Percentiles rank a stretch among this genome's conserved stretches.
Conservation (phyloP, 2,329 filamentous ascomycete genomes). For the Dothideomycetes sp. region DNA sequence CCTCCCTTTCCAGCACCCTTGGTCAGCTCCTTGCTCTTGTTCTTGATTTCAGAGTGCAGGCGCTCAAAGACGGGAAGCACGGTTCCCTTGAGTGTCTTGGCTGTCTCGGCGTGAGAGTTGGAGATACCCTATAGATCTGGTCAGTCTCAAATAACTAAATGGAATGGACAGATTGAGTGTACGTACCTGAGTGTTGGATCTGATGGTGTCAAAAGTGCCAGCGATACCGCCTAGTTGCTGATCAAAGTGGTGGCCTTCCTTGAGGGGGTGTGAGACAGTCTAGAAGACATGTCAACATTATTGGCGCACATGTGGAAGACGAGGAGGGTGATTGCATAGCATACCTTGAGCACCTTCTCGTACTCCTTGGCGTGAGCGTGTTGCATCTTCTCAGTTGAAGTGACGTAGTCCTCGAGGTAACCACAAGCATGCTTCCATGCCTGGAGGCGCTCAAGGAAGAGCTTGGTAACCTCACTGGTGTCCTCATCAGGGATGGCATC, state of each 20-base stretch:
- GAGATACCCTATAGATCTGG: slow-evolving; percentile 61
- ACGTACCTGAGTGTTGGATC: slow-evolving; percentile 61
- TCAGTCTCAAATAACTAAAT: slow-evolving; percentile 13
- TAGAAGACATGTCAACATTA: slow-evolving; percentile 28
- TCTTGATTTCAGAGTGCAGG: slow-evolving; percentile 92
- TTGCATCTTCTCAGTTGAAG: slow-evolving; percentile 76
- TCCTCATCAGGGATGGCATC: slow-evolving; percentile 42
- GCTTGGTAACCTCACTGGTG: slow-evolving; percentile 34
- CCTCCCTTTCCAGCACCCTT: slow-evolving; percentile 72
- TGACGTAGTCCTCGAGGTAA: slow-evolving; percentile 85
- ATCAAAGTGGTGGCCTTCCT: slow-evolving; percentile 88
- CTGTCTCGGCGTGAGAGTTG: slow-evolving; percentile 83
- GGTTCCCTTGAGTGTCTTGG: slow-evolving; percentile 77
- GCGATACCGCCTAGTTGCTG: slow-evolving; percentile 78
- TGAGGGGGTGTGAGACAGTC: slow-evolving; percentile 78
- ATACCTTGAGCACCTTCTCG: slow-evolving; percentile 81
- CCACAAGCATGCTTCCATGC: slow-evolving; percentile 94
- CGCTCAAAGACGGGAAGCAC: slow-evolving; percentile 84
- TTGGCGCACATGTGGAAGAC: not conserved
- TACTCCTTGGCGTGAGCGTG: slow-evolving; percentile 85
- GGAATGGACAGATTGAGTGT: not conserved
- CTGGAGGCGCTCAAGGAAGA: slow-evolving; percentile 78
- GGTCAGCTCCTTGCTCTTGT: slow-evolving; percentile 82
- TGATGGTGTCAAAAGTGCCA: slow-evolving; percentile 88
- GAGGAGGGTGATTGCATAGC: slow-evolving; percentile 11